A percentile compares a stretch with the other conserved stretches of the same genome.
These are phyloP conservation scores for Maudiozyma humilis DNA, from an alignment of 1,139 yeast species.

Conservation along the genomic window DNA sequence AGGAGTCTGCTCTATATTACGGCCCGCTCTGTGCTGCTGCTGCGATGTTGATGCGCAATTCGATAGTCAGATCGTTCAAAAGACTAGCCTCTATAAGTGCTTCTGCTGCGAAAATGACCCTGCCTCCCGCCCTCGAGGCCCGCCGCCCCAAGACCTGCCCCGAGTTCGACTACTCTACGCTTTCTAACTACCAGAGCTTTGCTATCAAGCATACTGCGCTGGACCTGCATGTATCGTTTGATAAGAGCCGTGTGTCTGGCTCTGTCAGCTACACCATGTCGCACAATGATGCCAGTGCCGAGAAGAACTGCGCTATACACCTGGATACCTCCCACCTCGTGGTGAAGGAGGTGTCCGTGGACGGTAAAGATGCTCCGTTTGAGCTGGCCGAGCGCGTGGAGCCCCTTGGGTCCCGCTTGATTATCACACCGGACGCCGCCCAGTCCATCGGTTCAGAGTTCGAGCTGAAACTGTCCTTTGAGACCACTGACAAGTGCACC, in stretches of 20 bases:
- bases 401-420: constrained; percentile 61
- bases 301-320: constrained; percentile 32
- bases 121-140: constrained; percentile 21
- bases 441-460: constrained; percentile 14
- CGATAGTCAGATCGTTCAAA: not conserved
- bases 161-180: constrained; percentile 65
- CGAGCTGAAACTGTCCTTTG: constrained; percentile 42
- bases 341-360: constrained; percentile 41
- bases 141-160: constrained; percentile 36
- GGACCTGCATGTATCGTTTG: constrained; percentile 50
- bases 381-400: constrained; percentile 43
- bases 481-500: constrained; percentile 68
- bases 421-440: constrained; percentile 29
- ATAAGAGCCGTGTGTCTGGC: constrained; percentile 46
- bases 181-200: constrained; percentile 57
- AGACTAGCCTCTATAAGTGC: not conserved
- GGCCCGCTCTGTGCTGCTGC: not conserved
- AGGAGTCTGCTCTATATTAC: not conserved
- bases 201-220: constrained; percentile 45
- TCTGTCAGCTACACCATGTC: constrained; percentile 43
- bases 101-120: not conserved
- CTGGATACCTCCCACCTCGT: constrained; percentile 65
- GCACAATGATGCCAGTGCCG: constrained; percentile 18
- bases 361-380: constrained; percentile 36
- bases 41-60: not conserved